Conservation (phyloP, 805 yeast genomes). For the Suhomyces vadensis region DNA sequence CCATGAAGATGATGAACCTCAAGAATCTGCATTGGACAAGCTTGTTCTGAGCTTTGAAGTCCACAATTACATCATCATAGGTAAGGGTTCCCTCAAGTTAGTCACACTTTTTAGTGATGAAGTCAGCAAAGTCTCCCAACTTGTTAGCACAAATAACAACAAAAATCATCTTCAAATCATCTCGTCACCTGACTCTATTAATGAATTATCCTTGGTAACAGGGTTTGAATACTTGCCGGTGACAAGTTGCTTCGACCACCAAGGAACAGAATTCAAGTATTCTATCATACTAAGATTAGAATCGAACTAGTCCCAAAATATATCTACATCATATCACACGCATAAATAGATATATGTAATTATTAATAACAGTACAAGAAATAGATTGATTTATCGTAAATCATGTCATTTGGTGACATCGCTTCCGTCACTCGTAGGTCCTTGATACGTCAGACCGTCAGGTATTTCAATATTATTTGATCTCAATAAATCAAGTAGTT, state of each 20-base stretch:
- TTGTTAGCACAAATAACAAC: not conserved
- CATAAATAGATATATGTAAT: not conserved
- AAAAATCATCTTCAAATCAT: slow-evolving; percentile 1
- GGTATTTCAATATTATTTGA: slow-evolving; percentile 45
- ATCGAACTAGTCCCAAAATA: not conserved
- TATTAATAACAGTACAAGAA: slow-evolving; percentile 4
- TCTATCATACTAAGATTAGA: not conserved
- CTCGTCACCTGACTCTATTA: not conserved
- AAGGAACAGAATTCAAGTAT: slow-evolving; percentile 3
- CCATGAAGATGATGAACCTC: slow-evolving; percentile 12
- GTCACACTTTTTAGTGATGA: slow-evolving; percentile 7
- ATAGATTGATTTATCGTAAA: slow-evolving; percentile 2
- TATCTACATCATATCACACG: not conserved
- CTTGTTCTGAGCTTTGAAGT: slow-evolving; percentile 4
- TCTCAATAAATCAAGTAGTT: slow-evolving; percentile 43
- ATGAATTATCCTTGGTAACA: not conserved
- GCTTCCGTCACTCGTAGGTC: slow-evolving; percentile 23
- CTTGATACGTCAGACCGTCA: slow-evolving; percentile 32
- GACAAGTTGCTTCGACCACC: not conserved
- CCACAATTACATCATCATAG: not conserved
- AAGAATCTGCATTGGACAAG: not conserved
- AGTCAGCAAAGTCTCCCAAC: not conserved
- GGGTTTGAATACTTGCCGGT: slow-evolving; percentile 8
- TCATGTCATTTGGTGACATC: slow-evolving; percentile 15
- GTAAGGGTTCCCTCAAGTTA: slow-evolving; percentile 2